These are phyloP conservation scores for Dendrocalamus sinicus DNA, from an alignment of 176 grass and related monocot species.

Conservation along the genomic window DNA sequence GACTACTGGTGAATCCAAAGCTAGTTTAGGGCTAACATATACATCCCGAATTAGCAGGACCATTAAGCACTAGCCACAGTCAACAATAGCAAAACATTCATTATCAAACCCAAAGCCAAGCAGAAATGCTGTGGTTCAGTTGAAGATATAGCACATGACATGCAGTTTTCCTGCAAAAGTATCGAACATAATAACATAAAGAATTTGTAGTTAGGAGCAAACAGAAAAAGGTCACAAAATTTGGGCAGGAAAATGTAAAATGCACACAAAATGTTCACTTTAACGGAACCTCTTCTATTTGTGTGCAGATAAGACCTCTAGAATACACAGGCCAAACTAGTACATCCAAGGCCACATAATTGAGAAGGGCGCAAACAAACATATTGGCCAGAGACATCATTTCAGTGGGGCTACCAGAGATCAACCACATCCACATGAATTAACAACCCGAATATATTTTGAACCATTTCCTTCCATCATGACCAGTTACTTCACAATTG, in stretches of 20 bases:
- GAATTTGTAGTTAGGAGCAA: not conserved
- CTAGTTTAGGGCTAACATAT: not conserved
- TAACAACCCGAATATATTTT: not conserved
- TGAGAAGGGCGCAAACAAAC: constrained; percentile 16
- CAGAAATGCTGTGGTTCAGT: not conserved
- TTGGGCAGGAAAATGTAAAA: constrained; percentile 10
- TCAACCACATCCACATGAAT: not conserved
- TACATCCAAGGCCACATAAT: constrained; percentile 35
- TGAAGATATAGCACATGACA: not conserved
- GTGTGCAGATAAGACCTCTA: not conserved
- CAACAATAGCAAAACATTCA: not conserved
- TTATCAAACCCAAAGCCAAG: not conserved
- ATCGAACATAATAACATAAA: not conserved
- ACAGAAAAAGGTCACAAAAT: not conserved
- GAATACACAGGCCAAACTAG: not conserved
- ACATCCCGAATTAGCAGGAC: not conserved
- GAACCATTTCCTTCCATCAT: not conserved
- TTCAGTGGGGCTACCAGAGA: constrained; percentile 3
- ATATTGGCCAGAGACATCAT: not conserved
- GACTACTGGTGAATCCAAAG: not conserved
- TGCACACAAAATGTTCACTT: not conserved
- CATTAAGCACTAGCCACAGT: not conserved
- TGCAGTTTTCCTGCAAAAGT: not conserved
- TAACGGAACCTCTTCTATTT: not conserved
- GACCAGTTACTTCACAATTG: not conserved